Evolutionary conservation across 2,329 filamentous ascomycete genomes (phyloP), one percentile per base, ranked within the genome.

Genomic region (Trichoderma aggressivum): DNA sequence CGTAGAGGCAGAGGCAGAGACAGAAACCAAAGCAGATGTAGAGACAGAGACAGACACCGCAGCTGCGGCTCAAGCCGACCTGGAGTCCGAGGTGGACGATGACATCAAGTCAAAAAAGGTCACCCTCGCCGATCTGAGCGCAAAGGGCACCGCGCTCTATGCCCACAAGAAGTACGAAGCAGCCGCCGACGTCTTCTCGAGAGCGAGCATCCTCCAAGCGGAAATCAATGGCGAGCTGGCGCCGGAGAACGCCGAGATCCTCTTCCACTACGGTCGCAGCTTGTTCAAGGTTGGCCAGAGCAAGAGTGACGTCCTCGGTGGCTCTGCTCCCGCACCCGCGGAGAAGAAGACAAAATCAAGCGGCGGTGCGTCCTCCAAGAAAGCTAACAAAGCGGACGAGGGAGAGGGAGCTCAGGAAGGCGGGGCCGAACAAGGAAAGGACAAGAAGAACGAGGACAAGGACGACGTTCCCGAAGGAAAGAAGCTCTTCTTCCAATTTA

Each of bases 221-320:
- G 89, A 93, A 80, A 86, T 98, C 80, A 96, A 98, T 80, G 96
- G 95, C 80, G 96, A 98, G 82, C 92, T 97, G 87, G 90, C 90
- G 18, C 90, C 93, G 5, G 91, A 94, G 71, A 99, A 99, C 77
- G 95, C 94, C 64, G 95, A 98, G 79, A 89, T 99, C 60, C 89
- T 98, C 24, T 99, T 97, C 81, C 89, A 94, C 74, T 99, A 99
- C 82, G 96, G 96, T 16, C 93, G 95, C 79, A 94, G 94, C 70
- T 85, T 99, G 24, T 98, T 97, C 86, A 94, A 94, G 80, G 92
- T 98, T 72, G 96, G 94, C 34, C 92, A 98, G 80, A 91, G 90
- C 80, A 97, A 97, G 82, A 98, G 94, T 79, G 94, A 98, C 78
- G 94, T 99, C 28, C 86, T 99, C 43, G 96, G 96, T 71, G 93